Evolutionary conservation across 2,329 filamentous ascomycete species (phyloP).

Genomic region (Drechslerella coelobrocha): DNA sequence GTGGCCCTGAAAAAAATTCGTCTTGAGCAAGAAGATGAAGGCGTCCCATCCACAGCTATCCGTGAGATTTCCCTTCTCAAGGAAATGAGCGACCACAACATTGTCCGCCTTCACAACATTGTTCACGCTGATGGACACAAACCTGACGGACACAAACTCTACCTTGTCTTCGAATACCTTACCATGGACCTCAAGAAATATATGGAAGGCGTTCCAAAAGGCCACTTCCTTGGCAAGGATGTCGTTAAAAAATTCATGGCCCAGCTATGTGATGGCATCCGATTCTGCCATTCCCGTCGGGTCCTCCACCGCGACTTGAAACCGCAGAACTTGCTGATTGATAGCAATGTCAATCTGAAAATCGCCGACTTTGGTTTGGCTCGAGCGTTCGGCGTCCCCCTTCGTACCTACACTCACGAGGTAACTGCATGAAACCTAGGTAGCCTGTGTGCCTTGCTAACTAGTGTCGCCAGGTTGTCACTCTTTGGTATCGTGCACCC

Average conservation of each 20-base stretch:
- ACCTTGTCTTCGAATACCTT: conserved; percentile 90
- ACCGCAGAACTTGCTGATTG: conserved; percentile 87
- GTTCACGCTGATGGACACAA: conserved; percentile 95
- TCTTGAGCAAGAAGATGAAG: conserved; percentile 92
- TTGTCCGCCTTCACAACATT: conserved; percentile 86
- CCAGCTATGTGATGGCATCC: conserved; percentile 81
- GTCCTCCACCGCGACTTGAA: conserved; percentile 88
- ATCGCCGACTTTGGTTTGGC: conserved; percentile 89
- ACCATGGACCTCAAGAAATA: conserved; percentile 94
- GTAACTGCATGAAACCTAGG: no score
- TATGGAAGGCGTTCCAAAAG: conserved; percentile 88
- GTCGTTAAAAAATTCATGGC: conserved; percentile 95
- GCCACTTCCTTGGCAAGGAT: conserved; percentile 75
- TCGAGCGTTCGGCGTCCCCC: conserved; percentile 85
- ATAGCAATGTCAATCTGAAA: conserved; percentile 86
- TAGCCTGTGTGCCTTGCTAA: not conserved
- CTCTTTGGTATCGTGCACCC: conserved; percentile 88
- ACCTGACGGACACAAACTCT: conserved; percentile 91
- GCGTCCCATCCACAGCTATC: conserved; percentile 89
- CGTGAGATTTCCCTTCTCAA: conserved; percentile 93
- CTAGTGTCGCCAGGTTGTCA: conserved; percentile 68
- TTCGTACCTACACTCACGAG: conserved; percentile 92
- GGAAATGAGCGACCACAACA: conserved; percentile 91
- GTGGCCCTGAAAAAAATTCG: conserved; percentile 95
- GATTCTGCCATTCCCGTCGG: conserved; percentile 87